Evolutionary conservation across 2,329 filamentous ascomycete species (phyloP).

Genomic region (Fulvia fulva): DNA sequence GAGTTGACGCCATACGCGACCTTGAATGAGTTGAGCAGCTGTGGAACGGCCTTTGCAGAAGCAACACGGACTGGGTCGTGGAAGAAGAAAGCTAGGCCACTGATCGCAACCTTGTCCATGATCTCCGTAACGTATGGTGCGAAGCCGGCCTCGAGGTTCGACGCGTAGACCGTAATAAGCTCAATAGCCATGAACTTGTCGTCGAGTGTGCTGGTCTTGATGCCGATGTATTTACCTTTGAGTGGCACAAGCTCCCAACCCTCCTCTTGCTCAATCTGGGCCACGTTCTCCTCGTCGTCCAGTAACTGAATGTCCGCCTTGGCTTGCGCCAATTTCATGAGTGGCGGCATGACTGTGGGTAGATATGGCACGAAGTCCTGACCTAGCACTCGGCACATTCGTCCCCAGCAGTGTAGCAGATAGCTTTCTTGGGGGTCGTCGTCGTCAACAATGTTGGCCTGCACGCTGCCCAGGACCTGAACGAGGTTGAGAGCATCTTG

Average conservation of each 20-base stretch:
- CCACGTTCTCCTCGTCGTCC: constrained; percentile 91
- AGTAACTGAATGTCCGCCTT: constrained; percentile 97
- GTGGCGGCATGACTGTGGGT: constrained; percentile 86
- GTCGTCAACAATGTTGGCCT: constrained; percentile 77
- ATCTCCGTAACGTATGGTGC: constrained; percentile 88
- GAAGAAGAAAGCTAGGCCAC: constrained; percentile 96
- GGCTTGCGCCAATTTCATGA: constrained; percentile 84
- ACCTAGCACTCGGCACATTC: constrained; percentile 94
- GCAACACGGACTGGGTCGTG: constrained; percentile 95
- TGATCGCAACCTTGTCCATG: constrained; percentile 93
- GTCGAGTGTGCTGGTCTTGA: constrained; percentile 92
- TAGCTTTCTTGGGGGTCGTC: constrained; percentile 97
- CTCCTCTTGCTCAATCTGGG: constrained; percentile 88
- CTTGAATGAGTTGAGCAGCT: constrained; percentile 90
- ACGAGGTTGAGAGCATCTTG: constrained; percentile 83
- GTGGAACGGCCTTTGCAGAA: constrained; percentile 89
- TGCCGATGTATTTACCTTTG: constrained; percentile 97
- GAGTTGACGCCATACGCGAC: constrained; percentile 81
- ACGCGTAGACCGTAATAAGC: constrained; percentile 92
- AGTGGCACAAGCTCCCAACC: constrained; percentile 97
- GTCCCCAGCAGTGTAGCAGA: constrained; percentile 96
- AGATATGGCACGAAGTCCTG: constrained; percentile 90
- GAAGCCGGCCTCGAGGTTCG: constrained; percentile 89
- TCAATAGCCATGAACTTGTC: constrained; percentile 99
- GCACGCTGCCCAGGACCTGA: constrained; percentile 80